Conservation (phyloP, 306 rosid species). For the Psophocarpus tetragonolobus region DNA sequence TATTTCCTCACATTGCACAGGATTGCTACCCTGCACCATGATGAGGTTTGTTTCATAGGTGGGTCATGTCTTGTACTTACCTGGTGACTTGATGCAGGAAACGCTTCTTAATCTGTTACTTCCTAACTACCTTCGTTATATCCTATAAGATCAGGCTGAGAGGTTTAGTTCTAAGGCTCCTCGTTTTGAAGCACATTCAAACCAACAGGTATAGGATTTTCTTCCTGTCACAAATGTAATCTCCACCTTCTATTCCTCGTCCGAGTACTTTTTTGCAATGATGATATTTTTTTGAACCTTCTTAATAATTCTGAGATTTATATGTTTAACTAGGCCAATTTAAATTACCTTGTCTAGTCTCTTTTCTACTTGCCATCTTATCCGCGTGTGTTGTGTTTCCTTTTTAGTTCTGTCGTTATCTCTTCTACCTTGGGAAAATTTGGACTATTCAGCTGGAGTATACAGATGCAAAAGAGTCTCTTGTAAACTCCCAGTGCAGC, state of each 20-base stretch:
- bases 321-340: background rate
- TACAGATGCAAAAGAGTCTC: slow-evolving; percentile 89
- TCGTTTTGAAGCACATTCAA: slow-evolving; percentile 87
- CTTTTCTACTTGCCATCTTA: background rate
- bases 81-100: slow-evolving; percentile 61
- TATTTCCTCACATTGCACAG: slow-evolving; percentile 67
- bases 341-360: background rate
- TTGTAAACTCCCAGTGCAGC: slow-evolving; percentile 79
- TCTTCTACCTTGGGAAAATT: slow-evolving; percentile 87
- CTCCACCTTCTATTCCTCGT: background rate
- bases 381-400: slow-evolving; percentile 15
- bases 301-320: background rate
- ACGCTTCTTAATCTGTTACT: slow-evolving; percentile 91
- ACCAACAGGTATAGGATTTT: slow-evolving; percentile 63
- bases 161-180: slow-evolving; percentile 90
- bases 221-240: background rate
- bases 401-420: slow-evolving; percentile 80
- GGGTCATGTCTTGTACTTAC: background rate
- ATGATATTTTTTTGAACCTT: background rate
- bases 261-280: background rate
- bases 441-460: slow-evolving; percentile 88
- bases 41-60: slow-evolving; percentile 48
- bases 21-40: slow-evolving; percentile 87
- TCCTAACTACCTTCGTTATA: slow-evolving; percentile 91
- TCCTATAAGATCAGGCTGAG: slow-evolving; percentile 82